Evolutionary conservation across 2,329 filamentous ascomycete genomes (phyloP), one percentile per base, ranked within the genome.

Genomic region (Myriosclerotinia duriaeana): DNA sequence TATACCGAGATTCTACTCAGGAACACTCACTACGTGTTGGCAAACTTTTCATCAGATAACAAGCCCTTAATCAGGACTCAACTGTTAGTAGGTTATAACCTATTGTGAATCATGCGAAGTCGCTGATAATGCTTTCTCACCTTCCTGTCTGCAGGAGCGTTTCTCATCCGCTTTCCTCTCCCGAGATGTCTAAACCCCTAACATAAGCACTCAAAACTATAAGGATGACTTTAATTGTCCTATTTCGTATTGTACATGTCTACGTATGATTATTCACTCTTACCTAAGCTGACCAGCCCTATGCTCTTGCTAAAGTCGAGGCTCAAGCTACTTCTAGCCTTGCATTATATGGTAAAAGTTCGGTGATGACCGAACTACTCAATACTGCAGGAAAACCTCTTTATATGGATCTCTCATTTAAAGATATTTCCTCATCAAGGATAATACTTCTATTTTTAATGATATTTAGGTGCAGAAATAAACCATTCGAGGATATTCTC

Each of bases 221-320:
- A 38, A 60, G 30, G 58, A 50, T 50, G 38, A 60, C 44, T 34
- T 50, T 22, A 38, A 50, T 60, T 34, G 30, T n/a, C 22, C 58
- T 60, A 6, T 17, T 60, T 48, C n/a, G 44, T 34, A 17, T 22
- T 48, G 14, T 26, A 50, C 14, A 60, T 50, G 4, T 17, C 40
- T 44, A 44, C 17, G 30, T 17, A 26, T 6, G 14, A 26, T 17
- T 50, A 60, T 26, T 14, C 30, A 38, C 11, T 8, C 30, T 60
- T 50, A 50, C 44, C 34, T 60, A 50, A 60, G 44, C 58, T 60
- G 58, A 48, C 17, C 34, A 60, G 58, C 12, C n/a, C 15, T 60
- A 12, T 38, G 34, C 20, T 38, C 20, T 50, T 50, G 44, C 30
- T 34, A 26, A 38, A 60, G 15, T 60, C 17, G 36, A 58, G 44